Percentiles rank a stretch among this genome's conserved stretches.
phyloP scores from a whole-genome alignment of 2,329 filamentous ascomycete species.

The Fusarium denticulatum region DNA sequence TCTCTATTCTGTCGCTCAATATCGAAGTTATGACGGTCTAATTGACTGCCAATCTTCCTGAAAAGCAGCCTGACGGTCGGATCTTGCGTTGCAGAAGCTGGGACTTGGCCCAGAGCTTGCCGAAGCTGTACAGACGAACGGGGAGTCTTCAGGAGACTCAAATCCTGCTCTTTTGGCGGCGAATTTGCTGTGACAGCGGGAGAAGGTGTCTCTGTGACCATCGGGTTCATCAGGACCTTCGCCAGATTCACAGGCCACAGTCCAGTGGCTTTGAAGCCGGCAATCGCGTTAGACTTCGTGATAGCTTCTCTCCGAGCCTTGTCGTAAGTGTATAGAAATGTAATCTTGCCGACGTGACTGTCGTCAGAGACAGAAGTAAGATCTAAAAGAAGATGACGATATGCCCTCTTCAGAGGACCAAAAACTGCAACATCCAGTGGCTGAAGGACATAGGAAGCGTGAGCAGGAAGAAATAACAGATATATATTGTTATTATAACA shows the following conservation, averaged over 20 bases:
- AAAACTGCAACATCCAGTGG: neutral
- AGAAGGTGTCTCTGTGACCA: neutral
- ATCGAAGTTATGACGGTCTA: neutral
- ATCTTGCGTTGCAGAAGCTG: neutral
- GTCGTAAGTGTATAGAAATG: neutral
- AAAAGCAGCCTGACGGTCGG: neutral
- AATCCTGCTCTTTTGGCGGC: neutral
- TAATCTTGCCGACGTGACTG: neutral
- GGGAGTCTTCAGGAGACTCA: neutral
- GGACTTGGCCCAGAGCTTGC: neutral
- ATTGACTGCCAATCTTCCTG: neutral
- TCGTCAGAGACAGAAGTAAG: neutral
- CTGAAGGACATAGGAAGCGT: neutral
- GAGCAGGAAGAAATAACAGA: neutral
- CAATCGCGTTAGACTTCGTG: fast-evolving
- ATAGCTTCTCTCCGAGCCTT: neutral
- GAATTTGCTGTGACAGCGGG: neutral
- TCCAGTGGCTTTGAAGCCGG: neutral
- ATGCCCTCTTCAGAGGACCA: neutral
- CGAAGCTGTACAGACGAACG: neutral
- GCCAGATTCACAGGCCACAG: neutral
- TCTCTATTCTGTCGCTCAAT: neutral
- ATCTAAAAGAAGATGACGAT: neutral
- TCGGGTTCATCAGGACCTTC: neutral
- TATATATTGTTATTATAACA: neutral